Base-by-base conservation (phyloP, 345 rosid species). In the Aethionema arabicum region DNA sequence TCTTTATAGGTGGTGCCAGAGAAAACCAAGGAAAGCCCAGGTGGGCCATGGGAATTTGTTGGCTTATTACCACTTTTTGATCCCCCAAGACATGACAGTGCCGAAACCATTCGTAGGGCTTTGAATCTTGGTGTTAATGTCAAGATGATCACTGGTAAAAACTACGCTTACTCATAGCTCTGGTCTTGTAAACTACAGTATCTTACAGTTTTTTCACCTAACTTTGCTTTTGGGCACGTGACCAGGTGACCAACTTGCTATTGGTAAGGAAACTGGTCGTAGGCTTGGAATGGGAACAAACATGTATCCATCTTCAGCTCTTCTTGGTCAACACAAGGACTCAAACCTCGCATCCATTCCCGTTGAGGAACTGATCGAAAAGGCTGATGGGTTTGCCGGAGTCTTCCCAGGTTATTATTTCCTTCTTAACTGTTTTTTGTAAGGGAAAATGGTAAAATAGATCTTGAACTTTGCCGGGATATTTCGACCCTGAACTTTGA, bases 221-320 rank as follows among this genome's bases (percentile, higher is more conserved):
- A 69, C 57, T 44, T 44, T 48, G 38, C 21, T 47, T 52, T 39
- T 69, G 51, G 43, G 32, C 13, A 56, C 49, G 33, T 48, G 68
- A 42, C 50, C 72, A 81, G 98, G 98, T 66, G 98, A 92, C 80
- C 96, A 92, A 66, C 96, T 92, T 70, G 98, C 98, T 66, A 92
- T 92, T 65, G 96, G 56, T 57, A 92, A 92, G 79, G 98, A 92
- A 81, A 92, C 98, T 49, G 98, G 96, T 27, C 70, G 98, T 67
- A 85, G 96, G 79, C 98, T 92, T 67, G 98, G 98, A 63, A 92
- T 92, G 98, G 98, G 98, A 70, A 89, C 98, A 68, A 92, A 92
- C 70, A 92, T 92, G 98, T 92, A 92, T 64, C 98, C 98, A 4
- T 92, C 98, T 69, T 85, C 96, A 4, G 79, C 98, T 67, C 73